Conservation (phyloP, 2,329 filamentous ascomycete genomes). For the Neonectria punicea region DNA sequence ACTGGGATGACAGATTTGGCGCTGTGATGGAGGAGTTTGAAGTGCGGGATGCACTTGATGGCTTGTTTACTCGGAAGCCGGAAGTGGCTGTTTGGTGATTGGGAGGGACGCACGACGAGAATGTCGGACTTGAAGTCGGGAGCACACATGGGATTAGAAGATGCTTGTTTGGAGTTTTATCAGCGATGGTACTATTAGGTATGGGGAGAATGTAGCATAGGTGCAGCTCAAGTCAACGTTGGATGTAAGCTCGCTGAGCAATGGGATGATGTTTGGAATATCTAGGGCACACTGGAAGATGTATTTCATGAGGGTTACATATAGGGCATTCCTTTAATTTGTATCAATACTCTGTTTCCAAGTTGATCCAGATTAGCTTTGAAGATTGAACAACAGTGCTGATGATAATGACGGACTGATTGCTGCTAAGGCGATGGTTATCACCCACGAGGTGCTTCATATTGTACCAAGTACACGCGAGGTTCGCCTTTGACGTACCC, state of each 20-base stretch:
- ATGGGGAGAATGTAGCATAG: background rate
- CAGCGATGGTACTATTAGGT: background rate
- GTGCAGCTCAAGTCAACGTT: background rate
- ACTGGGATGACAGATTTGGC: conserved; percentile 60
- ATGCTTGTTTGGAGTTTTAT: conserved; percentile 3
- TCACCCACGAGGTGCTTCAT: no score
- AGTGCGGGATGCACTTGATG: conserved; percentile 80
- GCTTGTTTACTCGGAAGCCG: conserved; percentile 53
- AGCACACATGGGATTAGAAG: conserved; percentile 11
- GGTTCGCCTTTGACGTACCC: conserved; percentile 5
- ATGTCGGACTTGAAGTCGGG: background rate
- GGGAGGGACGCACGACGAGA: background rate
- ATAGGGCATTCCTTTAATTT: background rate
- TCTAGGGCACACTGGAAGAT: background rate
- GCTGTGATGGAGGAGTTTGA: conserved; percentile 75
- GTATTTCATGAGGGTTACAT: background rate
- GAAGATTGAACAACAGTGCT: no score
- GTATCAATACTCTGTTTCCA: background rate
- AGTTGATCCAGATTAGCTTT: background rate
- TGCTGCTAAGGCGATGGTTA: no score
- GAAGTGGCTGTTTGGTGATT: conserved; percentile 12
- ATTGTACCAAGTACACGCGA: no score
- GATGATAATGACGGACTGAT: background rate
- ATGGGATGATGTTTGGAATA: background rate
- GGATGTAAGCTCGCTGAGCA: background rate